phyloP scores from a whole-genome alignment of 164 flowering plant genomes.

The Liriodendron chinense region DNA sequence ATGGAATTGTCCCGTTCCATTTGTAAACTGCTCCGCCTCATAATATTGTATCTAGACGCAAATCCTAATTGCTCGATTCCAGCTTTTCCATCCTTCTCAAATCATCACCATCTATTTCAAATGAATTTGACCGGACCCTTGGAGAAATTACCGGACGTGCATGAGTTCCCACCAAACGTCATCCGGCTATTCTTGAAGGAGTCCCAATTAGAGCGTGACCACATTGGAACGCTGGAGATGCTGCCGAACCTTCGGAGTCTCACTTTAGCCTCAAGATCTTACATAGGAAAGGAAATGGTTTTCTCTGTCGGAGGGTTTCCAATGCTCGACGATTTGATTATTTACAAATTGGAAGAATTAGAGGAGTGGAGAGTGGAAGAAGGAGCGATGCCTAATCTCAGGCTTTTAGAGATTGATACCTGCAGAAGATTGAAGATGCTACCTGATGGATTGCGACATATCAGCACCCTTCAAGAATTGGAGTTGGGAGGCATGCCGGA shows the following conservation, averaged over 20 bases:
- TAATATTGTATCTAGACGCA: not conserved
- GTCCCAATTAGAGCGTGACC: not conserved
- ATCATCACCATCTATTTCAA: not conserved
- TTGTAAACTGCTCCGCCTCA: not conserved
- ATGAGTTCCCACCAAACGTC: not conserved
- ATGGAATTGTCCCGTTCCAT: not conserved
- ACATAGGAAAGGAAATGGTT: slow-evolving; percentile 14
- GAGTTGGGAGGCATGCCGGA: not conserved
- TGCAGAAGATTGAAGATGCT: slow-evolving; percentile 24
- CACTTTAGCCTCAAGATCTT: not conserved
- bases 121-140: not conserved
- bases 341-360: not conserved
- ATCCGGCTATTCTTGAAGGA: not conserved
- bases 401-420: not conserved
- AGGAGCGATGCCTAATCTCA: not conserved
- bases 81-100: not conserved
- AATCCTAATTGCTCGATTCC: not conserved
- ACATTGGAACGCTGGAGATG: not conserved
- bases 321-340: not conserved
- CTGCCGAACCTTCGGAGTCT: slow-evolving; percentile 1
- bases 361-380: not conserved
- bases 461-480: slow-evolving; percentile 14
- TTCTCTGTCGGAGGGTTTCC: not conserved
- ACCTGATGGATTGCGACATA: slow-evolving; percentile 27
- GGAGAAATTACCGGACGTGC: not conserved